Base-by-base conservation (phyloP, 208 protist species). In the Acanthamoeba triangularis region DNA sequence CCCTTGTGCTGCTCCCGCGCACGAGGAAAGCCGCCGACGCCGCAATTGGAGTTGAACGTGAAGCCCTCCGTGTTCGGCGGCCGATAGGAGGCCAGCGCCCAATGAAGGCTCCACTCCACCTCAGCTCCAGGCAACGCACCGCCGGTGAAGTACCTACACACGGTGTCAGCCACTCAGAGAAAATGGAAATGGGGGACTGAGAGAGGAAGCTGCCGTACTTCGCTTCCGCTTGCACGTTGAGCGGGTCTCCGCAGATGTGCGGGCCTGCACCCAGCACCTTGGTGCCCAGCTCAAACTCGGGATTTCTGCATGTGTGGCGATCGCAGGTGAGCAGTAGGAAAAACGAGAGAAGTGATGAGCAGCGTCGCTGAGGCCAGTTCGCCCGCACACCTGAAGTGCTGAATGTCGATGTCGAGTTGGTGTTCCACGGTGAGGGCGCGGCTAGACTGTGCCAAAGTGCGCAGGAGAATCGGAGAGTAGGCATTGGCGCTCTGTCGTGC, bases 91-190 rank as follows among this genome's bases (percentile, higher is more conserved):
- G 82, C 33, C 18, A 7, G 82, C 11, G 47, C 30, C 54, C 54
- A 69, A 14, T 11, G 3, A 13, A 90, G 18, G 30, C 20, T 8
- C 82, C 82, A 90, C 52, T 33, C 1, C 6, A 90, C 41, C 7
- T 59, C 52, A 11, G 49, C 41, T 3, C 28, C 28, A 44, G 82
- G 82, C 56, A 90, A 25, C 33, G 54, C 23, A 37, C 52, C 47
- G n/a, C 82, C 82, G 7, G 82, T 90, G 56, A 90, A 90, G 82
- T 90, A 88, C 37, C 80, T n/a, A n/a, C n/a, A n/a, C n/a, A n/a
- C n/a, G n/a, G n/a, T n/a, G n/a, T 37, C 13, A 76, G 28, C 30
- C 35, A 78, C 11, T 78, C 10, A 0, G n/a, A 10, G 2, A 20
- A 14, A n/a, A 33, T 8, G 35, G 18, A 8, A 59, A 23, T n/a